Conservation (phyloP, 805 yeast species). For the Candida gorgasii region DNA sequence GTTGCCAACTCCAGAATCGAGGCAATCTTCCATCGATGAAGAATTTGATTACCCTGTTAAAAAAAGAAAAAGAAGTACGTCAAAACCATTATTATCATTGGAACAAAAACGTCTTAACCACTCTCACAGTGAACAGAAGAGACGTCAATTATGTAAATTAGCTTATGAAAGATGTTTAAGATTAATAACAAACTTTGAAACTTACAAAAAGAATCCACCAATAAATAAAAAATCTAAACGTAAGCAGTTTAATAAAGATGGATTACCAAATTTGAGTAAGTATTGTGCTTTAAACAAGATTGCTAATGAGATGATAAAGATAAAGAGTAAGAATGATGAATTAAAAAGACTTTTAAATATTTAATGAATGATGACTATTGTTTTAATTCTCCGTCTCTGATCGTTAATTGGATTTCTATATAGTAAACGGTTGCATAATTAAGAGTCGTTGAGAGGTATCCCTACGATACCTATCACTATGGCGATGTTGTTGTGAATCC, state of each 20-base stretch:
- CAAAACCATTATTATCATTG: constrained; percentile 37
- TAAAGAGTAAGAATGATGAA: constrained; percentile 33
- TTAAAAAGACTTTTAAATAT: constrained; percentile 27
- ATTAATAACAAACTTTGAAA: constrained; percentile 41
- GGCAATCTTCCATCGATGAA: constrained; percentile 24
- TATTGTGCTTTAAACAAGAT: constrained; percentile 44
- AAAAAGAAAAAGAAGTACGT: constrained; percentile 28
- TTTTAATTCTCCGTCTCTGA: no score
- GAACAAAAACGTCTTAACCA: constrained; percentile 46
- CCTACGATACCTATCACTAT: no score
- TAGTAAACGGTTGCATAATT: no score
- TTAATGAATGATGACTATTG: constrained; percentile 11
- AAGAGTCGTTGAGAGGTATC: no score
- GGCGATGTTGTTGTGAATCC: no score
- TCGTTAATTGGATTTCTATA: no score
- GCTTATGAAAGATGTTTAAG: constrained; percentile 46
- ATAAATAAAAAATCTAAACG: constrained; percentile 35
- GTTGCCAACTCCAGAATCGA: constrained; percentile 37
- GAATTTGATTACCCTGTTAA: constrained; percentile 10
- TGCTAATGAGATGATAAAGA: constrained; percentile 37
- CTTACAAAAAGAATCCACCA: constrained; percentile 33
- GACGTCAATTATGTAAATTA: constrained; percentile 44
- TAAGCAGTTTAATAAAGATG: constrained; percentile 42
- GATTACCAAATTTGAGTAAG: constrained; percentile 46
- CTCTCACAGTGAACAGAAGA: constrained; percentile 43